phyloP scores from a whole-genome alignment of 1,139 yeast genomes.

The Lodderomyces metapsilosis region DNA sequence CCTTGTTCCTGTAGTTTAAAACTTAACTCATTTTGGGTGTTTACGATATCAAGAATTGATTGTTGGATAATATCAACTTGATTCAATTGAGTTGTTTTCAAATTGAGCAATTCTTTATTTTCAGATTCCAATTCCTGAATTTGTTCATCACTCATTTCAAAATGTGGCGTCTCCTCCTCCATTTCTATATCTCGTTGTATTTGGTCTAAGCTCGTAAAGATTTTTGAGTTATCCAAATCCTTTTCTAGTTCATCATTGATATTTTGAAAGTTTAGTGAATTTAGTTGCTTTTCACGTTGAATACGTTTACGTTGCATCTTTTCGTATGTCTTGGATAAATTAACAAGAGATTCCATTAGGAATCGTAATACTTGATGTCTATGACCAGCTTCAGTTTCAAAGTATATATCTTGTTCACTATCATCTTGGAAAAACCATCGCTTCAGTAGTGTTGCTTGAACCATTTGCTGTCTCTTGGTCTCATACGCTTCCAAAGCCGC shows the following conservation, averaged over 20 bases:
- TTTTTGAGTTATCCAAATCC: constrained; percentile 1
- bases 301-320: constrained; percentile 43
- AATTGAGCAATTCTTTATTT: constrained; percentile 61
- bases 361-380: constrained; percentile 41
- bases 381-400: constrained; percentile 26
- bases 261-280: constrained; percentile 43
- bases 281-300: constrained; percentile 41
- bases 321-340: constrained; percentile 35
- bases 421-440: constrained; percentile 28
- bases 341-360: constrained; percentile 34
- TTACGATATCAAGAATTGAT: constrained; percentile 77
- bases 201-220: constrained; percentile 4
- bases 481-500: constrained; percentile 53
- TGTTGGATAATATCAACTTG: constrained; percentile 70
- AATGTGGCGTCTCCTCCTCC: constrained; percentile 8
- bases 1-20: constrained; percentile 76
- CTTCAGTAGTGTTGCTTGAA: constrained; percentile 1
- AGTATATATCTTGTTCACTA: constrained; percentile 27
- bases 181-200: constrained; percentile 5
- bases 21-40: constrained; percentile 74
- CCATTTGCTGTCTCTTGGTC: constrained; percentile 33
- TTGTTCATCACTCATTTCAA: constrained; percentile 46
- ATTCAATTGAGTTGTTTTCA: constrained; percentile 65
- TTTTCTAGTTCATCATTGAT: constrained; percentile 26
- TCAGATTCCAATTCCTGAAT: constrained; percentile 69